A percentile compares a stretch with the other conserved stretches of the same genome.
Evolutionary conservation across 805 yeast genomes (phyloP).

Genomic region (Kodamaea restingae): DNA sequence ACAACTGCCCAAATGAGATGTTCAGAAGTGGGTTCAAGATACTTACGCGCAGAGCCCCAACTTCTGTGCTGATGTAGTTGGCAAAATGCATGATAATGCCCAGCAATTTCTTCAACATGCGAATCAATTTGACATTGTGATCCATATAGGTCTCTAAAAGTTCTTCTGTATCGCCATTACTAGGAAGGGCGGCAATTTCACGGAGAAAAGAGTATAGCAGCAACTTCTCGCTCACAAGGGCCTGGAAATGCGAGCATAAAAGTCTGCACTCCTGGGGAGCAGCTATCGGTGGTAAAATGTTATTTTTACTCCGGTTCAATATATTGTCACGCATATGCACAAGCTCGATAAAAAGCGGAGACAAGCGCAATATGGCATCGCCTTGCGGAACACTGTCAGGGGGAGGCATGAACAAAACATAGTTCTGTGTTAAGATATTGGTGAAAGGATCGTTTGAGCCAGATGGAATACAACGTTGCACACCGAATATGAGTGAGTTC

Average conservation of each 20-base stretch:
- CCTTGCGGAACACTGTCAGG: conserved; percentile 7
- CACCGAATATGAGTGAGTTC: conserved; percentile 51
- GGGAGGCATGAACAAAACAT: conserved; percentile 17
- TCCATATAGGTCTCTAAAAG: conserved; percentile 28
- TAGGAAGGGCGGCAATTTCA: conserved; percentile 21
- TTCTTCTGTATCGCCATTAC: conserved; percentile 16
- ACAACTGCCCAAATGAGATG: conserved; percentile 29
- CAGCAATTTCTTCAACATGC: conserved; percentile 35
- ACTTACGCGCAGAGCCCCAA: neutral
- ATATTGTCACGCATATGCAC: conserved; percentile 8
- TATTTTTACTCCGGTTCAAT: neutral
- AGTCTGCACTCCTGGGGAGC: conserved; percentile 1
- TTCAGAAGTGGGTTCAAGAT: conserved; percentile 30
- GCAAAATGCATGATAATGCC: conserved; percentile 26
- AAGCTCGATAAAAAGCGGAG: conserved; percentile 18
- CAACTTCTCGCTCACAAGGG: conserved; percentile 30
- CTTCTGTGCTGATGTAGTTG: conserved; percentile 22
- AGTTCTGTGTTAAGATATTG: conserved; percentile 10
- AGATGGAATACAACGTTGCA: conserved; percentile 22
- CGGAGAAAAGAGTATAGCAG: conserved; percentile 33
- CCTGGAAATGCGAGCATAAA: conserved; percentile 20
- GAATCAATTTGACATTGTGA: conserved; percentile 35
- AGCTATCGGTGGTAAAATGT: neutral
- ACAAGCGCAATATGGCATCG: conserved; percentile 17
- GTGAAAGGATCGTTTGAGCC: conserved; percentile 3